These are phyloP conservation scores for Phaseolus lunatus DNA, from an alignment of 306 rosid species.

Conservation along the genomic window DNA sequence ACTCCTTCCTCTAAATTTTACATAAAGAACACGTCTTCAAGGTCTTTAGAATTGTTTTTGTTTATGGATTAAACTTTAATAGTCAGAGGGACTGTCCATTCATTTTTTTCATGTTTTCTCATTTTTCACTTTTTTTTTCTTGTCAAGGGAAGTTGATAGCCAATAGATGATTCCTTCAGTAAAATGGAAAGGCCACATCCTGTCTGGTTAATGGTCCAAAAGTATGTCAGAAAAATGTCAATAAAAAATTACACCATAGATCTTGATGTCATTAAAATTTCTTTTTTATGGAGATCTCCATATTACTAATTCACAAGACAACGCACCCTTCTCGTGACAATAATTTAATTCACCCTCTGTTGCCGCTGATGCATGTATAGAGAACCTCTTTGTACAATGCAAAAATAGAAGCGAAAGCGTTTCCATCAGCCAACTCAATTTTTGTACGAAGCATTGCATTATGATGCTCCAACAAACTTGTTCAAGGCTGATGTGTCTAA, in stretches of 20 bases:
- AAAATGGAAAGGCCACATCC: not conserved
- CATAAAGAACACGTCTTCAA: not conserved
- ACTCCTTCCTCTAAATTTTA: not conserved
- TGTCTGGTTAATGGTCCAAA: not conserved
- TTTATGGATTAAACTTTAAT: not conserved
- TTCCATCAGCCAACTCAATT: conserved; percentile 33
- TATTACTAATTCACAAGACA: conserved; percentile 19
- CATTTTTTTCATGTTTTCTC: not conserved
- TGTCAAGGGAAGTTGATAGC: conserved; percentile 7
- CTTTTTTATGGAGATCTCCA: not conserved
- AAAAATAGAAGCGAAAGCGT: conserved; percentile 39
- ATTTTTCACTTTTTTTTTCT: conserved; percentile 10
- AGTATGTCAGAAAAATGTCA: not conserved
- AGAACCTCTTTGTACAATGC: conserved; percentile 27
- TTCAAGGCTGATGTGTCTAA: conserved; percentile 82
- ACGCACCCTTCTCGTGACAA: conserved; percentile 14
- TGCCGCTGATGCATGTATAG: conserved; percentile 30
- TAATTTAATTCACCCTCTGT: conserved; percentile 36
- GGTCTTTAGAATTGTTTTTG: not conserved
- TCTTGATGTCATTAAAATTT: conserved; percentile 15
- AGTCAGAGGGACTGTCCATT: not conserved
- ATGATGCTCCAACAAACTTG: conserved; percentile 68
- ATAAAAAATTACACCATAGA: conserved; percentile 21
- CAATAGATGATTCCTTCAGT: not conserved
- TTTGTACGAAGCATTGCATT: conserved; percentile 3